A percentile compares a stretch with the other conserved stretches of the same genome.
These are phyloP conservation scores for Nothophytophthora sp. DNA, from an alignment of 352 stramenopile genomes.

Conservation along the genomic window DNA sequence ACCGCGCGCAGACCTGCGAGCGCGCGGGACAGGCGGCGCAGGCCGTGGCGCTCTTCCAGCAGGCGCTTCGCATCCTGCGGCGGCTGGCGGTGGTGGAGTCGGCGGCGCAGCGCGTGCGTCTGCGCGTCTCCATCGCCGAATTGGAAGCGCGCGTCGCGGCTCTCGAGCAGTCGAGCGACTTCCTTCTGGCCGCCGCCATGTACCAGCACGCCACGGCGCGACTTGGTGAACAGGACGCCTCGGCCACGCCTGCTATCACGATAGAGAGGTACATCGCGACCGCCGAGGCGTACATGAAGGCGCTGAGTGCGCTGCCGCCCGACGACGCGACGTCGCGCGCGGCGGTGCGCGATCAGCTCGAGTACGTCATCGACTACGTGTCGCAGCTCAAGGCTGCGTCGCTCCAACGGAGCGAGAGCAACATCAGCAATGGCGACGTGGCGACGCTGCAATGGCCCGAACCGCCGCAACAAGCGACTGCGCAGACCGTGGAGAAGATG, in stretches of 20 bases:
- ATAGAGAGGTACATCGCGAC: constrained; percentile 44
- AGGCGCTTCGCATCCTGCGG: constrained; percentile 48
- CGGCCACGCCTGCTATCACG: background rate
- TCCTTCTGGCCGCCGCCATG: background rate
- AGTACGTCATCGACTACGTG: constrained; percentile 54
- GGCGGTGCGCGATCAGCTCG: constrained; percentile 47
- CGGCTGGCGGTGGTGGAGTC: constrained; percentile 62
- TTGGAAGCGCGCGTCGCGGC: constrained; percentile 41
- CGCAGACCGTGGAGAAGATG: constrained; percentile 8
- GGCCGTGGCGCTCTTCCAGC: constrained; percentile 32
- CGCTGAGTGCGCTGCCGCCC: constrained; percentile 26
- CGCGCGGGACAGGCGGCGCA: constrained; percentile 11
- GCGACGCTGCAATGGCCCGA: constrained; percentile 26
- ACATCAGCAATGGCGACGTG: background rate
- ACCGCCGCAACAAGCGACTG: constrained; percentile 3
- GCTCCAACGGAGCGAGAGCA: background rate
- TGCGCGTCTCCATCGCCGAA: constrained; percentile 43
- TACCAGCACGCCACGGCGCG: constrained; percentile 3
- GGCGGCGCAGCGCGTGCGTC: constrained; percentile 43
- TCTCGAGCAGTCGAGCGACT: constrained; percentile 1
- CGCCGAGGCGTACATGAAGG: constrained; percentile 52
- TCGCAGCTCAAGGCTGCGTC: constrained; percentile 32
- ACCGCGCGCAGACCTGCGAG: constrained; percentile 26
- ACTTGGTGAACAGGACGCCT: background rate
- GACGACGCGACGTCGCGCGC: constrained; percentile 24